Conservation (phyloP, 2,329 filamentous ascomycete species). For the Bertia moriformis region DNA sequence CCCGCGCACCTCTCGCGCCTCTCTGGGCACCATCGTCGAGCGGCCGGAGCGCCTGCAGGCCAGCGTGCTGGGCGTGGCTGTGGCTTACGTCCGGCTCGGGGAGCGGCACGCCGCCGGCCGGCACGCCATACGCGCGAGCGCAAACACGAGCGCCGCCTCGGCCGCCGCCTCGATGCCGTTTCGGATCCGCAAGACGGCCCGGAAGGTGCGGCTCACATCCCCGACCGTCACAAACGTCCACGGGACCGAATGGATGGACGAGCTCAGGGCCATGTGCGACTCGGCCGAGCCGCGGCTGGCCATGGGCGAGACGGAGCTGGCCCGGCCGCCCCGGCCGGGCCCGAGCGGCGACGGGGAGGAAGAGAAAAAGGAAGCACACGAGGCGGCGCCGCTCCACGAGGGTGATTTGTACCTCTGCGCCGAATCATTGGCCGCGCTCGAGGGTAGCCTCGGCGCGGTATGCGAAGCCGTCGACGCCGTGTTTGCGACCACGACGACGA, state of each 20-base stretch:
- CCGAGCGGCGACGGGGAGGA: slow-evolving; percentile 26
- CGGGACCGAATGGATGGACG: slow-evolving; percentile 83
- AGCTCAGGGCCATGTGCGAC: slow-evolving; percentile 73
- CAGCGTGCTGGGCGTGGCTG: slow-evolving; percentile 64
- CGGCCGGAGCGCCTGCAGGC: slow-evolving; percentile 82
- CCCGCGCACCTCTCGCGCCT: slow-evolving; percentile 58
- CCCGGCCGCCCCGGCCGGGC: slow-evolving; percentile 42
- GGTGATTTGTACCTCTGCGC: slow-evolving; percentile 83
- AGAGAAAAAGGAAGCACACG: slow-evolving; percentile 8
- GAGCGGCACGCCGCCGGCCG: slow-evolving; percentile 60
- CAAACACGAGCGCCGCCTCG: slow-evolving; percentile 35
- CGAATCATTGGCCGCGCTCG: slow-evolving; percentile 74
- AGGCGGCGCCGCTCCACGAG: slow-evolving; percentile 70
- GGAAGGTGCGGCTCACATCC: slow-evolving; percentile 58
- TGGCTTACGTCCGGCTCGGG: slow-evolving; percentile 82
- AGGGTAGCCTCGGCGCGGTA: slow-evolving; percentile 82
- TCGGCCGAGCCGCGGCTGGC: slow-evolving; percentile 66
- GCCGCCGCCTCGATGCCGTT: slow-evolving; percentile 55
- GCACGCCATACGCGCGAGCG: slow-evolving; percentile 47
- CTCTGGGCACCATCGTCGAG: slow-evolving; percentile 74
- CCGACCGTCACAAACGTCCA: slow-evolving; percentile 80
- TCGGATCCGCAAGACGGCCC: slow-evolving; percentile 66
- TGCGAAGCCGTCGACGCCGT: slow-evolving; percentile 84
- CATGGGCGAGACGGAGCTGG: slow-evolving; percentile 62
- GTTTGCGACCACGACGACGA: slow-evolving; percentile 47